These are phyloP conservation scores for Chaetomium cochliodes DNA, from an alignment of 495 filamentous ascomycete species.

Conservation along the genomic window DNA sequence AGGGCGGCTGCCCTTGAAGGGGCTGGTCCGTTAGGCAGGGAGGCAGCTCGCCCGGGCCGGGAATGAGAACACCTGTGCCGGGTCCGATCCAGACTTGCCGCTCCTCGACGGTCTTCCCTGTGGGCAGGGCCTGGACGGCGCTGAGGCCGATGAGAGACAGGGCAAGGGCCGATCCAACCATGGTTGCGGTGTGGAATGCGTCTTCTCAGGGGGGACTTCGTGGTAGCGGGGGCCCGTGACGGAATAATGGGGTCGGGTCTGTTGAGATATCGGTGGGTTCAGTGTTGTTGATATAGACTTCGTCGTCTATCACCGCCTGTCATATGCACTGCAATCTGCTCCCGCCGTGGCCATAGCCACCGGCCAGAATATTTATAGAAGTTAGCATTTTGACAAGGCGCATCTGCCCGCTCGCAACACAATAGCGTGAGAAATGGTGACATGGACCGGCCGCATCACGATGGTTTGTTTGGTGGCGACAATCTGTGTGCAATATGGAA, in stretches of 20 bases:
- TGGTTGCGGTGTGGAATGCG: constrained; percentile 21
- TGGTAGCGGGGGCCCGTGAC: constrained; percentile 23
- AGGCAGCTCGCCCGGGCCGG: constrained; percentile 13
- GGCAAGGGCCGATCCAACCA: constrained; percentile 34
- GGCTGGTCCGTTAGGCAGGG: constrained; percentile 20
- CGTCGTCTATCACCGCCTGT: neutral
- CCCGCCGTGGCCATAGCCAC: constrained; percentile 14
- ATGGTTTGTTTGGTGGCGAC: constrained; percentile 32
- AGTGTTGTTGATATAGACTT: constrained; percentile 29
- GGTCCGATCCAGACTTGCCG: constrained; percentile 27
- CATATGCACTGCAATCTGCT: neutral
- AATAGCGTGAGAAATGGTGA: constrained; percentile 22
- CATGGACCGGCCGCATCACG: constrained; percentile 22
- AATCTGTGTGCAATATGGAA: constrained; percentile 40
- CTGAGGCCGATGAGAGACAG: constrained; percentile 35
- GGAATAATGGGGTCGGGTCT: constrained; percentile 10
- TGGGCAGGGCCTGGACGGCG: constrained; percentile 34
- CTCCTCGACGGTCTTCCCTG: constrained; percentile 22
- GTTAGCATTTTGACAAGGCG: constrained; percentile 14
- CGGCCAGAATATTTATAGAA: constrained; percentile 34
- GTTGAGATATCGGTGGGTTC: constrained; percentile 11
- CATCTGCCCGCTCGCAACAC: constrained; percentile 19
- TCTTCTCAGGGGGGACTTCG: constrained; percentile 16
- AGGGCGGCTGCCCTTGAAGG: constrained; percentile 20
- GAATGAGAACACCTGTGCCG: constrained; percentile 13